Percentiles rank a stretch among this genome's conserved stretches.
These are phyloP conservation scores for Hanseniaspora uvarum DNA, from an alignment of 1,139 yeast species.

Conservation along the genomic window DNA sequence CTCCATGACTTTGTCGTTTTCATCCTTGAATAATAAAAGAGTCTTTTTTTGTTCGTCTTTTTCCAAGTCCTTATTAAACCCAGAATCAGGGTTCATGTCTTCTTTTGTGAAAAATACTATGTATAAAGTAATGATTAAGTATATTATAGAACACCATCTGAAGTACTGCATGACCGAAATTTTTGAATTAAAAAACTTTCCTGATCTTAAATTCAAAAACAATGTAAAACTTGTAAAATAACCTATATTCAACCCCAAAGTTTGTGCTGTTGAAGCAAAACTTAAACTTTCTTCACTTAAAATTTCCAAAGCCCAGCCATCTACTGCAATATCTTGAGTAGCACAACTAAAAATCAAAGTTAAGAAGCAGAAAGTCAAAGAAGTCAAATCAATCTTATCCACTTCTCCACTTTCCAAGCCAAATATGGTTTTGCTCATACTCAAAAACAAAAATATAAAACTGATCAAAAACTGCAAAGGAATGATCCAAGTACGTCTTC, in stretches of 20 bases:
- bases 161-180: constrained; percentile 67
- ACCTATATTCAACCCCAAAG: constrained; percentile 87
- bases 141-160: constrained; percentile 65
- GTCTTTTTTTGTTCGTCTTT: constrained; percentile 20
- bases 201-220: constrained; percentile 79
- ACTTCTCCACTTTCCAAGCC: constrained; percentile 28
- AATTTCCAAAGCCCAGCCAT: constrained; percentile 95
- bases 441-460: constrained; percentile 51
- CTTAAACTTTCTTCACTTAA: constrained; percentile 68
- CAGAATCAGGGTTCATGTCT: constrained; percentile 29
- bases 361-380: constrained; percentile 48
- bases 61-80: constrained; percentile 31
- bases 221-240: constrained; percentile 86
- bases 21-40: constrained; percentile 18
- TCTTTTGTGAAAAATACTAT: constrained; percentile 53
- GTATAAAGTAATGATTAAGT: constrained; percentile 54
- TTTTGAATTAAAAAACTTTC: constrained; percentile 72
- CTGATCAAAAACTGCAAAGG: constrained; percentile 82
- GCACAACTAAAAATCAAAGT: constrained; percentile 79
- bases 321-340: constrained; percentile 97
- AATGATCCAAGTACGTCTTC: constrained; percentile 87
- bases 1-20: constrained; percentile 28
- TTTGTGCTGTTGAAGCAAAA: constrained; percentile 96
- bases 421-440: constrained; percentile 43
- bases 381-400: constrained; percentile 22